phyloP scores from a whole-genome alignment of 192 early-diverging fungal genomes.

The Podila horticola region DNA sequence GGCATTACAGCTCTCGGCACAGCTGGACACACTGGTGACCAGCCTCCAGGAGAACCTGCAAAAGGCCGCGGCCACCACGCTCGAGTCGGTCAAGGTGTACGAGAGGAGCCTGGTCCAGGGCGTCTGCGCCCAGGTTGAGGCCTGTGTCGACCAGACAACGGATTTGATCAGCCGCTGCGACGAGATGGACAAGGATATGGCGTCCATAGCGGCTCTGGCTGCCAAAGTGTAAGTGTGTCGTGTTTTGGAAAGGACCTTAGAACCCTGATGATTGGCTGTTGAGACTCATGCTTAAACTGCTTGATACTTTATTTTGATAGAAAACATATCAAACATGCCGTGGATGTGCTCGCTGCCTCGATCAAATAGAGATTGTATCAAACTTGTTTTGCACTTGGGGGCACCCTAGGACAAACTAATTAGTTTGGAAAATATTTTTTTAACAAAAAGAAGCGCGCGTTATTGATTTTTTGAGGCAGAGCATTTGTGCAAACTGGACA shows the following conservation, averaged over 20 bases:
- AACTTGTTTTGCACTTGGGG: too few relatives aligned
- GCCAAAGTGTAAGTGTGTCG: conserved; percentile 16
- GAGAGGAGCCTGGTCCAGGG: conserved; percentile 34
- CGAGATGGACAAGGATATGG: conserved; percentile 53
- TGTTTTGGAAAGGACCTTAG: background rate
- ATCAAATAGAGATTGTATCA: conserved; percentile 11
- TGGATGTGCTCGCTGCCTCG: conserved; percentile 22
- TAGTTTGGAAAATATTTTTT: too few relatives aligned
- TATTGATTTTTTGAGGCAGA: too few relatives aligned
- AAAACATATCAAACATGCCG: conserved; percentile 36
- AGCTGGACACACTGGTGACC: conserved; percentile 32
- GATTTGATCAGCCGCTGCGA: conserved; percentile 42
- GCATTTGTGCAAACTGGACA: too few relatives aligned
- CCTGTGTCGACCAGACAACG: conserved; percentile 35
- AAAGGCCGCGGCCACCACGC: conserved; percentile 27
- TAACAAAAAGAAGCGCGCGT: too few relatives aligned
- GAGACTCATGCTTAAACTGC: background rate
- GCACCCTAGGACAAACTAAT: too few relatives aligned
- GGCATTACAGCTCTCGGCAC: conserved; percentile 34
- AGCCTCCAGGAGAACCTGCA: conserved; percentile 29
- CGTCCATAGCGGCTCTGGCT: conserved; percentile 22
- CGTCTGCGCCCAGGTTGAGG: conserved; percentile 31
- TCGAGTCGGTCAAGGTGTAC: conserved; percentile 33
- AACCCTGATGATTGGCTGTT: background rate
- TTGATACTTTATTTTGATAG: conserved; percentile 1